Conservation (phyloP, 2,329 filamentous ascomycete genomes). For the Ceratocystis variospora region DNA sequence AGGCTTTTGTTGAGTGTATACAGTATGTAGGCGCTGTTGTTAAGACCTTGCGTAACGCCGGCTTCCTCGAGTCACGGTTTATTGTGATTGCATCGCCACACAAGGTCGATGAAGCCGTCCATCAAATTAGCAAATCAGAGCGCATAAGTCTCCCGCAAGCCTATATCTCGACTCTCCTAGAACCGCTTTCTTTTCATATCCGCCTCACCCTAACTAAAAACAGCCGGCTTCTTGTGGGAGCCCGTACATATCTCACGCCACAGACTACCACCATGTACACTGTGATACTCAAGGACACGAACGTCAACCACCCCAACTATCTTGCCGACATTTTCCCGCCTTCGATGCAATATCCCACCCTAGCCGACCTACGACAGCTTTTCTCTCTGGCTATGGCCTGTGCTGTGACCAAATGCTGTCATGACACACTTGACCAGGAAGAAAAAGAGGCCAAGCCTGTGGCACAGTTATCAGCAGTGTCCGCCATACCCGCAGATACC, state of each 20-base stretch:
- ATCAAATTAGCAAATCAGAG: constrained; percentile 28
- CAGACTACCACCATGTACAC: constrained; percentile 34
- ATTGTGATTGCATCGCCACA: constrained; percentile 30
- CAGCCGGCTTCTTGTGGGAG: constrained; percentile 31
- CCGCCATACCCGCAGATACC: neutral
- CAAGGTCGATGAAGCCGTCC: constrained; percentile 23
- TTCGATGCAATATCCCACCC: constrained; percentile 33
- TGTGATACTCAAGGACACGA: constrained; percentile 22
- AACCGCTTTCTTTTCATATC: constrained; percentile 27
- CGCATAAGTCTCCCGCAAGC: constrained; percentile 30
- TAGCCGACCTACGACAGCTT: constrained; percentile 34
- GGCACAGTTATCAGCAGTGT: neutral
- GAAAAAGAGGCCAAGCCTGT: neutral
- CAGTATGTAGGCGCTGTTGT: constrained; percentile 33
- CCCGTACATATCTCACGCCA: constrained; percentile 33
- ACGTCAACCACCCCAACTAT: constrained; percentile 21
- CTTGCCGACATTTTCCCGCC: constrained; percentile 32
- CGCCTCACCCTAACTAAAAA: constrained; percentile 35
- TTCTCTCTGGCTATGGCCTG: constrained; percentile 32
- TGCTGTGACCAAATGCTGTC: constrained; percentile 28
- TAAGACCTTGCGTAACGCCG: constrained; percentile 33
- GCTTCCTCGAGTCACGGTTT: constrained; percentile 32
- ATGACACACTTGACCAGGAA: constrained; percentile 22
- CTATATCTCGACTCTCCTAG: constrained; percentile 22
- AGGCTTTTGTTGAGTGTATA: constrained; percentile 29